These are phyloP conservation scores for Prosopis cineraria DNA, from an alignment of 306 rosid genomes.

Conservation along the genomic window DNA sequence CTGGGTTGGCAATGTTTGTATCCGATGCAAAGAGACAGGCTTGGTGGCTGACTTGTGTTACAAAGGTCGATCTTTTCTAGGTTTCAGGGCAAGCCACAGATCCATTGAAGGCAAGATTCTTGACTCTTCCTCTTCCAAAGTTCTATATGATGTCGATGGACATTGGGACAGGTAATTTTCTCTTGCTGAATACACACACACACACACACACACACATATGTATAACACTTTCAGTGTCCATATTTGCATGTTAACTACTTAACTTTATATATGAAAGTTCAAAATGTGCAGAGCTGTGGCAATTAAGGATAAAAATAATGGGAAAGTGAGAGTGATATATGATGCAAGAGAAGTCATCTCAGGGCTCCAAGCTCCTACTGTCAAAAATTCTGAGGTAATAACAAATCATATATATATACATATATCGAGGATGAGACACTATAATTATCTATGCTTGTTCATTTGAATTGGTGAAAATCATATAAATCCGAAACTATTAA, in stretches of 20 bases:
- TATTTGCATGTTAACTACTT: no score
- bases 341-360: slow-evolving; percentile 73
- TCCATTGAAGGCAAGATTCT: slow-evolving; percentile 69
- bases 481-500: no score
- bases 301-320: slow-evolving; percentile 47
- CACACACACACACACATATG: no score
- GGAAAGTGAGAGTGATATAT: slow-evolving; percentile 21
- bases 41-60: slow-evolving; percentile 70
- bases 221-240: no score
- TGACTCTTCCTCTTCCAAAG: slow-evolving; percentile 45
- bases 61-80: slow-evolving; percentile 55
- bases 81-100: slow-evolving; percentile 58
- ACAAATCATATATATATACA: no score
- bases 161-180: slow-evolving; percentile 43
- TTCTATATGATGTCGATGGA: slow-evolving; percentile 76
- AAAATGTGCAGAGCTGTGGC: slow-evolving; percentile 64
- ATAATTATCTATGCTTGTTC: no score
- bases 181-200: no score
- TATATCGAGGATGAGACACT: no score
- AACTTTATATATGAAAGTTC: no score
- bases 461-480: no score
- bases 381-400: slow-evolving; percentile 59
- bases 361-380: slow-evolving; percentile 63
- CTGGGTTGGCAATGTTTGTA: slow-evolving; percentile 70
- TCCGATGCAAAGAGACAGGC: slow-evolving; percentile 66